A percentile compares a stretch with the other conserved stretches of the same genome.
Conservation (phyloP, 1,284 basidiomycete species). For the Fomitopsis pinicola region DNA sequence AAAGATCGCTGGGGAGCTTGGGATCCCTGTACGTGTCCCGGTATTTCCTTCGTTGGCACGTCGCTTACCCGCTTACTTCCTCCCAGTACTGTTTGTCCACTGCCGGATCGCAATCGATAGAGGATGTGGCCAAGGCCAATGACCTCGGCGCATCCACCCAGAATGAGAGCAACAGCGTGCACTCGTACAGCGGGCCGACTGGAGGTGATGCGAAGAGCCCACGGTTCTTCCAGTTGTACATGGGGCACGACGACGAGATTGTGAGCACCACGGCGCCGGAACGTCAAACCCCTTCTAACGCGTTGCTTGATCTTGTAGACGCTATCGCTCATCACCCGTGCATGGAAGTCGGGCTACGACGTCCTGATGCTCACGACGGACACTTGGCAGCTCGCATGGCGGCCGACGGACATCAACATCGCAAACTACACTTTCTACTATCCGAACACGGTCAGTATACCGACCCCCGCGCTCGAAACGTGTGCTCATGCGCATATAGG, state of each 20-base stretch:
- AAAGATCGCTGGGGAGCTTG: slow-evolving; percentile 50
- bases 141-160: slow-evolving; percentile 33
- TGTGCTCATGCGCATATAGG: neutral
- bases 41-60: neutral
- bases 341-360: slow-evolving; percentile 46
- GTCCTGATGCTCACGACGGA: slow-evolving; percentile 55
- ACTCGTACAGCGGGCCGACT: slow-evolving; percentile 29
- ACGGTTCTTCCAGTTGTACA: slow-evolving; percentile 60
- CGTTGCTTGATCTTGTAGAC: slow-evolving; percentile 25
- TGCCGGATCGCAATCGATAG: slow-evolving; percentile 48
- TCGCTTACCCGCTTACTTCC: neutral
- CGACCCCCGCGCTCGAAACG: neutral
- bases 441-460: neutral
- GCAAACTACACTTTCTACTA: slow-evolving; percentile 40
- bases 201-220: slow-evolving; percentile 37
- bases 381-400: slow-evolving; percentile 59
- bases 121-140: slow-evolving; percentile 49
- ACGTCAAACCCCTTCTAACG: neutral
- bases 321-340: slow-evolving; percentile 41
- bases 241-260: slow-evolving; percentile 53
- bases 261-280: slow-evolving; percentile 16
- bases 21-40: slow-evolving; percentile 35
- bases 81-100: slow-evolving; percentile 51
- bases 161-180: slow-evolving; percentile 37
- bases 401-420: slow-evolving; percentile 51